Evolutionary conservation across 768 basidiomycete species (phyloP).

Genomic region (Suillus discolor): DNA sequence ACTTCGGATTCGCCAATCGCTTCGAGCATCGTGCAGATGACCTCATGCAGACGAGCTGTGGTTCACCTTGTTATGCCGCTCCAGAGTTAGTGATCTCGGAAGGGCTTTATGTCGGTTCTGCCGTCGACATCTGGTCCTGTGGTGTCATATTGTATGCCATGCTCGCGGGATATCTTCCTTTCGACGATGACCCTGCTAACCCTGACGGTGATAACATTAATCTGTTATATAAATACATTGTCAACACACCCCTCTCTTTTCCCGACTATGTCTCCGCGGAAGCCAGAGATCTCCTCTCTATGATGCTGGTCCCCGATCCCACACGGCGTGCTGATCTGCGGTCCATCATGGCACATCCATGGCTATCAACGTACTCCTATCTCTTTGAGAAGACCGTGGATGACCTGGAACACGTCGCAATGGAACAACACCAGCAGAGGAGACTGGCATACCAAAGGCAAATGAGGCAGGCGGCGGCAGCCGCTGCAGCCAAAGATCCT

Average conservation of each 20-base stretch:
- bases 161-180: slow-evolving; percentile 97
- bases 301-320: slow-evolving; percentile 96
- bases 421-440: slow-evolving; percentile 86
- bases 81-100: slow-evolving; percentile 98
- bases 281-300: slow-evolving; percentile 80
- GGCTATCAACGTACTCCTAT: slow-evolving; percentile 59
- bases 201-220: slow-evolving; percentile 99
- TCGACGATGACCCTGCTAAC: slow-evolving; percentile 98
- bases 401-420: slow-evolving; percentile 77
- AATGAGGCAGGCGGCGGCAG: slow-evolving; percentile 60
- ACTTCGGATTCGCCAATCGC: slow-evolving; percentile 98
- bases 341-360: slow-evolving; percentile 84
- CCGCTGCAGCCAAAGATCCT: slow-evolving; percentile 30
- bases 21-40: slow-evolving; percentile 93
- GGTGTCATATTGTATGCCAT: slow-evolving; percentile 97
- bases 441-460: slow-evolving; percentile 79
- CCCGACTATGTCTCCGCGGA: slow-evolving; percentile 91
- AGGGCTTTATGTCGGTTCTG: slow-evolving; percentile 94
- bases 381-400: slow-evolving; percentile 71
- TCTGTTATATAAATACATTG: slow-evolving; percentile 96
- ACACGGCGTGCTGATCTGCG: slow-evolving; percentile 72
- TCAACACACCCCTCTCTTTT: slow-evolving; percentile 95
- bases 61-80: slow-evolving; percentile 97
- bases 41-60: slow-evolving; percentile 98
- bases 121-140: slow-evolving; percentile 97